Percentiles rank a stretch among this genome's conserved stretches.
Conservation (phyloP, 202 grass and related monocot species). For the Panicum virgatum region DNA sequence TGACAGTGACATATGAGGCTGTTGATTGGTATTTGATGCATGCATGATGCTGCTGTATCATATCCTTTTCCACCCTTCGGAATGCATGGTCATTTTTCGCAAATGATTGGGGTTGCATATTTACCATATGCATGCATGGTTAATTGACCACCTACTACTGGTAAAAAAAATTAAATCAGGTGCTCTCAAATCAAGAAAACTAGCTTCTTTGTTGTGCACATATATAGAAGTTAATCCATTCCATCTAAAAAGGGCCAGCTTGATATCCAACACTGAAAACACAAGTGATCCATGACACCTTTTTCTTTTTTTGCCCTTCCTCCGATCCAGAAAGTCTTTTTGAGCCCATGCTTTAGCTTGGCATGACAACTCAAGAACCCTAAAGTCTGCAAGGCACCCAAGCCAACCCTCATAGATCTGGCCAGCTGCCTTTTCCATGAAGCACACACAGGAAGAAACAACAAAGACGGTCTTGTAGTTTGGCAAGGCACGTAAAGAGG, state of each 20-base stretch:
- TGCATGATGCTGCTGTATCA: not conserved
- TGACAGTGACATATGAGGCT: not conserved
- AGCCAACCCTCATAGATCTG: not conserved
- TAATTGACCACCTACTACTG: not conserved
- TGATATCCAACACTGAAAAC: not conserved
- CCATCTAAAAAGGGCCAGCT: not conserved
- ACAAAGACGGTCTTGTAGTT: not conserved
- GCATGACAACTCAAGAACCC: not conserved
- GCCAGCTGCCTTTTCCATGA: not conserved
- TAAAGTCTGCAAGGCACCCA: not conserved
- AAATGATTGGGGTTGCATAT: not conserved
- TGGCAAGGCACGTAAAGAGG: slow-evolving; percentile 32
- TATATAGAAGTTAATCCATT: not conserved
- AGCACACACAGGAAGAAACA: not conserved
- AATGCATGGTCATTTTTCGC: not conserved
- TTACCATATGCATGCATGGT: not conserved
- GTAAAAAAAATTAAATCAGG: not conserved
- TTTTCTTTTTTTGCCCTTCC: not conserved
- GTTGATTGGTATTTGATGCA: slow-evolving; percentile 1
- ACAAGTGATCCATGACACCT: not conserved
- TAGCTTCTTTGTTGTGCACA: not conserved
- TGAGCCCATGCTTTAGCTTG: not conserved
- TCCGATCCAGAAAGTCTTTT: not conserved
- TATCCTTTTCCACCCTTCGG: not conserved
- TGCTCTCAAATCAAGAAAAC: not conserved